Conservation (phyloP, 2,329 filamentous ascomycete species). For the Phoma sp. region DNA sequence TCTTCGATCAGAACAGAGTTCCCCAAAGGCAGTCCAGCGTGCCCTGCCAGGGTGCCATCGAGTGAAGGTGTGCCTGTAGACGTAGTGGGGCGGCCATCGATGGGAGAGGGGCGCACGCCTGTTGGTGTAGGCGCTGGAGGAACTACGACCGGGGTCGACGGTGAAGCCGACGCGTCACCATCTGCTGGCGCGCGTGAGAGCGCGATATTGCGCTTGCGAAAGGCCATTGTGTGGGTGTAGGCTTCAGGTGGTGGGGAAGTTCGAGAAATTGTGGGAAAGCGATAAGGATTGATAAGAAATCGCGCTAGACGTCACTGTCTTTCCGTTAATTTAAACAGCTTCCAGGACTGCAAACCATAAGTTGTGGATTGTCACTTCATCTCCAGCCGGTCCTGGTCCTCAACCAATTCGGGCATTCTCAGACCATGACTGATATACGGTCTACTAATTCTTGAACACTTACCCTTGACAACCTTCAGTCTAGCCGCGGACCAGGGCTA, state of each 20-base stretch:
- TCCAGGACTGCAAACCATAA: too few species aligned
- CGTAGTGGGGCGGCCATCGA: constrained; percentile 85
- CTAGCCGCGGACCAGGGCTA: too few species aligned
- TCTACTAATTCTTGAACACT: too few species aligned
- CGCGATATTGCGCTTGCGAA: constrained; percentile 70
- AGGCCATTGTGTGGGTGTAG: constrained; percentile 60
- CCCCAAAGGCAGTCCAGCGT: constrained; percentile 83
- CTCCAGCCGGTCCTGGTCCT: too few species aligned
- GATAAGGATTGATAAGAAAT: constrained; percentile 2
- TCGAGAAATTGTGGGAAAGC: constrained; percentile 8
- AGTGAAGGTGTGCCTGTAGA: constrained; percentile 90
- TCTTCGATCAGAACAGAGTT: constrained; percentile 84
- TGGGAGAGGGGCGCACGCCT: constrained; percentile 80
- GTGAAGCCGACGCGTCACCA: constrained; percentile 20
- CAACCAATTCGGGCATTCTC: too few species aligned
- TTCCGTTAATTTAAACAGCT: too few species aligned
- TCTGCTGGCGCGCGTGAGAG: constrained; percentile 52
- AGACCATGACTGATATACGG: too few species aligned
- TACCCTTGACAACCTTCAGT: too few species aligned
- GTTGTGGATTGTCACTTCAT: too few species aligned
- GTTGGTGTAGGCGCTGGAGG: constrained; percentile 23
- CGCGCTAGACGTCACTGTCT: constrained; percentile 1
- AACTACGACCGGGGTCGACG: constrained; percentile 19
- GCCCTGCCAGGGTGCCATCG: constrained; percentile 83
- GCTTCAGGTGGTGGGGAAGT: constrained; percentile 3